phyloP scores from a whole-genome alignment of 2,329 filamentous ascomycete species.

The Paraphoma sp. region DNA sequence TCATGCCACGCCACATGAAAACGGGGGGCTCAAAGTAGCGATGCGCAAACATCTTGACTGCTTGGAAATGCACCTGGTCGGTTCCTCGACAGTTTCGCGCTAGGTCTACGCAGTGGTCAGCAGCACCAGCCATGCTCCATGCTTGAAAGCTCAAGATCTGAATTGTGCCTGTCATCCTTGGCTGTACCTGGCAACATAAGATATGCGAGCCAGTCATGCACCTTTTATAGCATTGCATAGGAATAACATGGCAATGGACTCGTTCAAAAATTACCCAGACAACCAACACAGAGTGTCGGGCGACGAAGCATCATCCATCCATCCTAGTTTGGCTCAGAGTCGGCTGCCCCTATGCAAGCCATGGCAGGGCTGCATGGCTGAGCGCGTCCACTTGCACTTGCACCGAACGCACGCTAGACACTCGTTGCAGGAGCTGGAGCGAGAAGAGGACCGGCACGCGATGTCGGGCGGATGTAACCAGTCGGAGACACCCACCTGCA shows the following conservation, averaged over 20 bases:
- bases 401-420: neutral
- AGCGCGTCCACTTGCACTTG: neutral
- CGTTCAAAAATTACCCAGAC: too few species aligned
- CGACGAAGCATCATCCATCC: neutral
- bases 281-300: neutral
- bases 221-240: neutral
- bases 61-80: too few species aligned
- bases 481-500: neutral
- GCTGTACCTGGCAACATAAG: neutral
- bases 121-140: too few species aligned
- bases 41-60: too few species aligned
- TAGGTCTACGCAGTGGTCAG: too few species aligned
- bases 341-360: neutral
- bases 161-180: neutral
- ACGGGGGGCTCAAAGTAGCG: too few species aligned
- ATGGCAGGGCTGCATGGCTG: neutral
- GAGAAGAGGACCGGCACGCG: neutral
- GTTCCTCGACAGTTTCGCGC: too few species aligned
- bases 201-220: neutral
- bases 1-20: too few species aligned
- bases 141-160: neutral
- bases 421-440: conserved; percentile 2
- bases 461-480: conserved; percentile 3
- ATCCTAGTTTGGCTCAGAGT: neutral
- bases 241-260: too few species aligned